Base-by-base conservation (phyloP, 139 green algal species). In the Pseudopediastrum boryanum region DNA sequence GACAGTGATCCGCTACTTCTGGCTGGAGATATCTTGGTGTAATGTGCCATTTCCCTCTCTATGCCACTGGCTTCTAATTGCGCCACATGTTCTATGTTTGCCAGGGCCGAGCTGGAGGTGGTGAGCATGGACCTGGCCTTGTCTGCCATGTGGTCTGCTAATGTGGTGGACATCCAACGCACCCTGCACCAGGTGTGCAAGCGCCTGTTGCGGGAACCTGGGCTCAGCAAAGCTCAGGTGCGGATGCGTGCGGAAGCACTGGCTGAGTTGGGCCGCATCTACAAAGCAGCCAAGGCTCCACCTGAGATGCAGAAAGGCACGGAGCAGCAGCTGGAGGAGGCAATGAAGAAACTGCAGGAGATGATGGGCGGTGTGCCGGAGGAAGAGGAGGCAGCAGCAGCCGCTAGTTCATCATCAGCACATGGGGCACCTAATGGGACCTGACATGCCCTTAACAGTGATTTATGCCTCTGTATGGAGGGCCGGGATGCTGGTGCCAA, bases 121-220 rank as follows among this genome's bases (percentile, higher is more conserved):
- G 87, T 85, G 7, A 81, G 91, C 16, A 71, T 97, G 73, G 90
- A 88, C 4, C 71, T 98, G 21, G 94, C 97, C 86, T 85, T 98
- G 63, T 92, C 97, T 35, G 94, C 94, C n/a, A 95, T 97, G 91
- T 98, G 94, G 94, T 93, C 93, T 2, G 91, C 93, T 64, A 98
- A 97, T 67, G 87, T 92, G 66, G 62, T 98, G 21, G 95, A 98
- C 87, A 97, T 98, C 23, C 85, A 98, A 54, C 65, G n/a, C 39
- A 98, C 94, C 0, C 62, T 98, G 31, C 82, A 83, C 42, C 87
- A 93, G 74, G 81, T 86, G 7, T 83, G 59, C 83, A 87, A 84
- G 66, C 77, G 79, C 13, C 51, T 88, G 44, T 79, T 87, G 29
- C 63, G 67, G 13, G 38, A 77, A 35, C 62, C 62, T 16, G 48